phyloP scores from a whole-genome alignment of 2,329 filamentous ascomycete genomes.

The Botryotinia narcissicola region DNA sequence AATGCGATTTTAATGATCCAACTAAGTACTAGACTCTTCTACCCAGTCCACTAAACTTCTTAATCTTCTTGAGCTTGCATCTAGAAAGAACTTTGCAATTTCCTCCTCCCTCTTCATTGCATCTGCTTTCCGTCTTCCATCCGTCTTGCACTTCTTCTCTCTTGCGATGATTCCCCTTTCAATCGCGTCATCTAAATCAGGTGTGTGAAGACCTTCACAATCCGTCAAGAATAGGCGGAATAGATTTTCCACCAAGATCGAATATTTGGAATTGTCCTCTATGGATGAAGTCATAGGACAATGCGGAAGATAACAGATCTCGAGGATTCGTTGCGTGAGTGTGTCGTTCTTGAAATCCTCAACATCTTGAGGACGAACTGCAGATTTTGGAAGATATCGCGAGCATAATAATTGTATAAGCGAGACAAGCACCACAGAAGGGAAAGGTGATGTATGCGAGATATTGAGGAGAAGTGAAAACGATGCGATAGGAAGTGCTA shows the following conservation, averaged over 20 bases:
- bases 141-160: constrained; percentile 43
- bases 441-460: constrained; percentile 40
- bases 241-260: constrained; percentile 53
- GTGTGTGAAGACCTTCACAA: constrained; percentile 33
- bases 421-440: constrained; percentile 43
- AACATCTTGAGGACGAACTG: constrained; percentile 38
- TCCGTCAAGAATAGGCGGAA: constrained; percentile 46
- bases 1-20: neutral
- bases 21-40: constrained; percentile 15
- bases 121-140: constrained; percentile 44
- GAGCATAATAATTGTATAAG: constrained; percentile 54
- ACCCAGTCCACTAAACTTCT: constrained; percentile 32
- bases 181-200: constrained; percentile 45
- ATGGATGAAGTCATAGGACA: constrained; percentile 47
- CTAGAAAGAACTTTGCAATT: constrained; percentile 30
- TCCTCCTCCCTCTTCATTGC: constrained; percentile 33
- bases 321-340: constrained; percentile 50
- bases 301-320: constrained; percentile 53
- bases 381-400: constrained; percentile 44
- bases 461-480: constrained; percentile 46
- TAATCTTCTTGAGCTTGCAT: constrained; percentile 38
- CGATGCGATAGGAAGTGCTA: constrained; percentile 34
- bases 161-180: constrained; percentile 52
- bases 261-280: constrained; percentile 57
- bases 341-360: constrained; percentile 38